phyloP scores from a whole-genome alignment of 2,329 filamentous ascomycete species.

The Fusarium odoratissimum region DNA sequence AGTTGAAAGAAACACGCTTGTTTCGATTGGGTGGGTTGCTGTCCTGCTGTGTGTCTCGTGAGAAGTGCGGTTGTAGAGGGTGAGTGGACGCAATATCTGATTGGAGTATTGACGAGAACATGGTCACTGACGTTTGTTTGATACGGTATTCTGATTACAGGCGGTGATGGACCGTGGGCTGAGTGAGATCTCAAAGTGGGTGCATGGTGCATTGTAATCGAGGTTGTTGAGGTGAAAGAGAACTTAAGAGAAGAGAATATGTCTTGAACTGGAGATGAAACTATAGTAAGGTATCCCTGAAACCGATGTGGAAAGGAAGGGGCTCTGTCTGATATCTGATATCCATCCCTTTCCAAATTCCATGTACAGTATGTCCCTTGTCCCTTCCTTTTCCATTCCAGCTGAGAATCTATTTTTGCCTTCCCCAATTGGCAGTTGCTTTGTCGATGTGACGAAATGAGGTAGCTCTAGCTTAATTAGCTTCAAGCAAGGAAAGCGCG shows the following conservation, averaged over 20 bases:
- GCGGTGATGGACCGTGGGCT: constrained; percentile 1
- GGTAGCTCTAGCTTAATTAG: neutral
- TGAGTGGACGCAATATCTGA: constrained; percentile 29
- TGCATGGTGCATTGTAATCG: neutral
- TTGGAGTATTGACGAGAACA: constrained; percentile 11
- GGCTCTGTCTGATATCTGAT: neutral
- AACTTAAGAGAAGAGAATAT: neutral
- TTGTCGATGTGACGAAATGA: constrained; percentile 3
- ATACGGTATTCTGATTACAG: neutral
- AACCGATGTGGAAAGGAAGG: constrained; percentile 17
- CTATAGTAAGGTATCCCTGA: constrained; percentile 22
- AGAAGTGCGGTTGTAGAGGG: constrained; percentile 27
- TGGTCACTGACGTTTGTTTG: neutral
- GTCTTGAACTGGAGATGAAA: constrained; percentile 30
- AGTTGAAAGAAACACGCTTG: constrained; percentile 36
- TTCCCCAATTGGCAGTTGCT: neutral
- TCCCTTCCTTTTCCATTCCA: constrained; percentile 7
- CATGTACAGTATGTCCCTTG: neutral
- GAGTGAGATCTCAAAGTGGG: constrained; percentile 3
- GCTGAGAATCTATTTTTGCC: constrained; percentile 14
- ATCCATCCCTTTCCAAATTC: constrained; percentile 4
- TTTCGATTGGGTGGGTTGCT: constrained; percentile 32
- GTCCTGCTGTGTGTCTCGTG: constrained; percentile 38
- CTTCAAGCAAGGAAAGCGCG: constrained; percentile 26
- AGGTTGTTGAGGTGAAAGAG: constrained; percentile 9